These are phyloP conservation scores for Aphanomyces euteiches DNA, from an alignment of 352 stramenopile genomes.

Conservation along the genomic window DNA sequence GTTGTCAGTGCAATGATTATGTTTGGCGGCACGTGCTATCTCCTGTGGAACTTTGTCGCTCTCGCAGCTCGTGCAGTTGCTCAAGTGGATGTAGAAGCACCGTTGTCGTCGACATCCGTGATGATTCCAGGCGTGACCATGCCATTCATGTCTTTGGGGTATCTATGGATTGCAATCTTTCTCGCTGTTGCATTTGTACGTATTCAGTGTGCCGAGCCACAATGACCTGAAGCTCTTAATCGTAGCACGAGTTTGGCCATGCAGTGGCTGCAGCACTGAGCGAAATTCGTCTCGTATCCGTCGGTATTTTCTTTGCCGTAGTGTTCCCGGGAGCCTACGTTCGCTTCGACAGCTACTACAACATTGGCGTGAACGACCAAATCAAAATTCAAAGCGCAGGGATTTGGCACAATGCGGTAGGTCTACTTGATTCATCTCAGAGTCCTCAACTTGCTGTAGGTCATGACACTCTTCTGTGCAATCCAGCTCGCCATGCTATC, in stretches of 20 bases:
- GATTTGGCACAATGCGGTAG: conserved; percentile 30
- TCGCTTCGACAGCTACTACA: conserved; percentile 31
- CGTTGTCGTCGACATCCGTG: conserved; percentile 15
- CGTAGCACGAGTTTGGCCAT: conserved; percentile 31
- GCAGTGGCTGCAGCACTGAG: conserved; percentile 25
- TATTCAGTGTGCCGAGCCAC: not conserved
- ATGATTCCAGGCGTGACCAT: conserved; percentile 30
- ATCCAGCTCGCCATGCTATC: conserved; percentile 13
- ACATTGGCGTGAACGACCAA: conserved; percentile 24
- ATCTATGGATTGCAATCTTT: conserved; percentile 26
- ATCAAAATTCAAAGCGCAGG: conserved; percentile 32
- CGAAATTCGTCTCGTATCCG: conserved; percentile 28
- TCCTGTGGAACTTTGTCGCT: conserved; percentile 19
- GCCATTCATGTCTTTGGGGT: conserved; percentile 18
- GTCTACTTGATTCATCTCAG: not conserved
- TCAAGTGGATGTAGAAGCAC: conserved; percentile 18
- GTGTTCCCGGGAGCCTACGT: conserved; percentile 29
- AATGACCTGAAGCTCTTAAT: not conserved
- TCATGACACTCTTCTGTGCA: conserved; percentile 16
- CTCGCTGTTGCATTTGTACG: conserved; percentile 27
- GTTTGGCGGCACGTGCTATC: conserved; percentile 14
- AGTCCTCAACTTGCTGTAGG: not conserved
- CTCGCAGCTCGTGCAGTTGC: conserved; percentile 14
- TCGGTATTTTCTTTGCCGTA: conserved; percentile 27
- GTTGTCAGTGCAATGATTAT: conserved; percentile 13